A percentile compares a stretch with the other conserved stretches of the same genome.
These are phyloP conservation scores for Pyricularia sp. DNA, from an alignment of 2,329 filamentous ascomycete genomes.

Conservation along the genomic window DNA sequence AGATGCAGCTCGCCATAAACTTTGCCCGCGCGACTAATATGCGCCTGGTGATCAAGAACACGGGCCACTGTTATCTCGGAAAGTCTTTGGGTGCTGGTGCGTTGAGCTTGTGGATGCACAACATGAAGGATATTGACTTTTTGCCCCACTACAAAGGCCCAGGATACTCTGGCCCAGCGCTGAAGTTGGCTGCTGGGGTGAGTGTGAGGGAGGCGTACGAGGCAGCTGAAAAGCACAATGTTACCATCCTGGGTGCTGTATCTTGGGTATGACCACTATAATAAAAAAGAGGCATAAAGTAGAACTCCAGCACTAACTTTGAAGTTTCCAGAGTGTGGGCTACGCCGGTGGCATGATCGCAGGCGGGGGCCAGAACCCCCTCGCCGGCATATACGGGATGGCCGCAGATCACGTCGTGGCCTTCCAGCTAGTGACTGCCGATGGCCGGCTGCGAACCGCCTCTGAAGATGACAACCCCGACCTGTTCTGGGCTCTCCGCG, in stretches of 20 bases:
- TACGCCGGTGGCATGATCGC: slow-evolving; percentile 32
- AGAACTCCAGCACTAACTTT: slow-evolving; percentile 1
- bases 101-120: slow-evolving; percentile 22
- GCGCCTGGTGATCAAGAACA: slow-evolving; percentile 37
- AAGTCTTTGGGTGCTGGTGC: slow-evolving; percentile 24
- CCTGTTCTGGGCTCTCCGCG: slow-evolving; percentile 36
- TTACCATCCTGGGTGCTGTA: slow-evolving; percentile 22
- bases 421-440: slow-evolving; percentile 32
- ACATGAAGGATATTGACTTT: slow-evolving; percentile 23
- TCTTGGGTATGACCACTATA: not conserved
- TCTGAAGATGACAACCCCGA: slow-evolving; percentile 26
- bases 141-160: slow-evolving; percentile 26
- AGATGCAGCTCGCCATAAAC: slow-evolving; percentile 33
- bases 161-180: slow-evolving; percentile 8
- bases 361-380: slow-evolving; percentile 41
- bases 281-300: no score
- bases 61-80: slow-evolving; percentile 36
- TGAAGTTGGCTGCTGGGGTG: slow-evolving; percentile 37
- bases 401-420: slow-evolving; percentile 34
- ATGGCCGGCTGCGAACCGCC: slow-evolving; percentile 29
- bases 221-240: slow-evolving; percentile 28
- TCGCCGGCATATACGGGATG: slow-evolving; percentile 36
- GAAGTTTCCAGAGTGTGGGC: slow-evolving; percentile 29
- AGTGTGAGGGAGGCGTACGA: slow-evolving; percentile 37
- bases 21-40: slow-evolving; percentile 32